These are phyloP conservation scores for Ophiorrhiza pumila DNA, from an alignment of 257 asterid genomes.

Conservation along the genomic window DNA sequence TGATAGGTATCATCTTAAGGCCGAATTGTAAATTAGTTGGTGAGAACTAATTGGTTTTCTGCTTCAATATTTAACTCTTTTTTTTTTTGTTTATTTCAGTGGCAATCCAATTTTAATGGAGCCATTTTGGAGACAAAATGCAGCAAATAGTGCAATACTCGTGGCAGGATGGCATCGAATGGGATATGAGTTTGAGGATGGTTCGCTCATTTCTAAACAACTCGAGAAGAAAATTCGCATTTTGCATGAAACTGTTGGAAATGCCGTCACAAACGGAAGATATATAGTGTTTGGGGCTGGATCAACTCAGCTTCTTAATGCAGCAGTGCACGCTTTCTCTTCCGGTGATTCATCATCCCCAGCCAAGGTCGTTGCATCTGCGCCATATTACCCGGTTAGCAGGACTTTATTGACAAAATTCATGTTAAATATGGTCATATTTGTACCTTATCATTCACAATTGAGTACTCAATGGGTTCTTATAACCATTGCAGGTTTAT, in stretches of 20 bases:
- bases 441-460: too few species aligned
- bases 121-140: slow-evolving; percentile 34
- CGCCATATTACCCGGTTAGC: slow-evolving; percentile 62
- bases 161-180: slow-evolving; percentile 81
- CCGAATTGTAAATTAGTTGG: too few species aligned
- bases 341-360: slow-evolving; percentile 37
- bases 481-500: slow-evolving; percentile 64
- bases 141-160: slow-evolving; percentile 47
- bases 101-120: slow-evolving; percentile 35
- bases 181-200: slow-evolving; percentile 43
- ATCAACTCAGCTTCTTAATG: slow-evolving; percentile 63
- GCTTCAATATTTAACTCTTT: too few species aligned
- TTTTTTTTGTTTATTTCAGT: too few species aligned
- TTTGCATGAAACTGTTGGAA: slow-evolving; percentile 42
- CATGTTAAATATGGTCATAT: too few species aligned
- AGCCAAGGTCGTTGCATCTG: slow-evolving; percentile 45
- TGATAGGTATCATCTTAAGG: too few species aligned
- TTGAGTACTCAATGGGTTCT: too few species aligned
- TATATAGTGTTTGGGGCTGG: slow-evolving; percentile 62
- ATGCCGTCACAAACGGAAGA: slow-evolving; percentile 50
- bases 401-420: too few species aligned
- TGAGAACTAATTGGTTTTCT: too few species aligned
- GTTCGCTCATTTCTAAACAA: slow-evolving; percentile 29
- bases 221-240: slow-evolving; percentile 41
- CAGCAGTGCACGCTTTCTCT: slow-evolving; percentile 70